Conservation (phyloP, 768 basidiomycete genomes). For the Mycena amicta region DNA sequence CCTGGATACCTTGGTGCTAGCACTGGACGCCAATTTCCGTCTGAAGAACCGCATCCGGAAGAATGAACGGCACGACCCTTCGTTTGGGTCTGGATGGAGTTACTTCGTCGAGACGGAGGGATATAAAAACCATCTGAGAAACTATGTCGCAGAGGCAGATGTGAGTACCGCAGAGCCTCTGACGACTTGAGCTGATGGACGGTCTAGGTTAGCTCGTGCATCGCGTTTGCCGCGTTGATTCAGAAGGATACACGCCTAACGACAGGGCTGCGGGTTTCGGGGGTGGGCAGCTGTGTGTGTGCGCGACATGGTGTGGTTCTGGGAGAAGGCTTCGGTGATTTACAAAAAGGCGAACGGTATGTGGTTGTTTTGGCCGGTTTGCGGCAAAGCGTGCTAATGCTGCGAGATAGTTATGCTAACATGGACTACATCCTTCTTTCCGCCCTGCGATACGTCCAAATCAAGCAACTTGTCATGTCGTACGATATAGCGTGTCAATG, state of each 20-base stretch:
- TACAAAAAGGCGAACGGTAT: constrained; percentile 29
- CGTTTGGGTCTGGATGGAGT: constrained; percentile 16
- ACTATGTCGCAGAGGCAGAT: constrained; percentile 12
- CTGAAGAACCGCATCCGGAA: constrained; percentile 15
- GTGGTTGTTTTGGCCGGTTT: background rate
- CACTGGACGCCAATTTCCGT: constrained; percentile 25
- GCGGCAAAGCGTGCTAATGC: background rate
- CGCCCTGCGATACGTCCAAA: background rate
- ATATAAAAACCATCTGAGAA: constrained; percentile 11
- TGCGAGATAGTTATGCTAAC: constrained; percentile 23
- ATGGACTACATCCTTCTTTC: constrained; percentile 28
- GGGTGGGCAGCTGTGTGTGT: constrained; percentile 14
- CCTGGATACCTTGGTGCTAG: constrained; percentile 8
- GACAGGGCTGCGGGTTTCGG: constrained; percentile 12
- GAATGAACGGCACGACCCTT: constrained; percentile 13
- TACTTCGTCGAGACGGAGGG: constrained; percentile 13
- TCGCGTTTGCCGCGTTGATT: constrained; percentile 16
- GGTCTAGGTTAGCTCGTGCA: constrained; percentile 19
- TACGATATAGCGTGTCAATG: constrained; percentile 34
- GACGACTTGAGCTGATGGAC: background rate
- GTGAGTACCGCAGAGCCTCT: constrained; percentile 1
- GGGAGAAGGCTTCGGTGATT: constrained; percentile 22
- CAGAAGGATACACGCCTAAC: constrained; percentile 21
- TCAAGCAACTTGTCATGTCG: constrained; percentile 5
- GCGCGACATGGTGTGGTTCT: constrained; percentile 18